Base-by-base conservation (phyloP, 1,139 yeast genomes). In the Yueomyces sp. region DNA sequence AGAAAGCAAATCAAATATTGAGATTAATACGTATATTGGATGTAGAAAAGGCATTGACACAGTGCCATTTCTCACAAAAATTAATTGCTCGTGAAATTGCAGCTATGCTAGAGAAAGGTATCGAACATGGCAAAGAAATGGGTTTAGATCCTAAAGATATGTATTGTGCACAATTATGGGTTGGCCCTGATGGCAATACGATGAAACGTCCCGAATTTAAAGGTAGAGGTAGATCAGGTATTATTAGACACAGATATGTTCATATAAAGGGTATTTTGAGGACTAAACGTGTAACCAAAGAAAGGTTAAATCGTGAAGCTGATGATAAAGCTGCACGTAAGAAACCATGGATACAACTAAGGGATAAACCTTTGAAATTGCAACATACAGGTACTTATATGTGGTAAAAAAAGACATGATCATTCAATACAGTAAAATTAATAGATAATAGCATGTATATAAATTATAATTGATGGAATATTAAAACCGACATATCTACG, bases 151-250 rank as follows among this genome's bases (percentile, higher is more conserved):
- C 76, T 26, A 74, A 81, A 50, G 72, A 73, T 37, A 63, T 89
- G 43, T 85, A 81, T 56, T 74, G 91, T 47, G 78, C 81, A 42
- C 84, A 84, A 57, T 76, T 87, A 50, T 91, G 97, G 97, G 80
- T 79, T 30, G 96, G 96, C 40, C 78, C 86, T 48, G 97, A 89
- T 61, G 96, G 96, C 12, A 57, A 64, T 42, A 77, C 83, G 78
- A 59, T 61, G 41, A 81, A 76, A 62, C 75, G 93, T 60, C 64
- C 79, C n/a, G 96, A 89, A 53, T 72, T 75, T 57, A 87, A 86
- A 67, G 96, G 93, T 49, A 79, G 97, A 68, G 96, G 96, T 50
- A 76, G 96, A 63, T 70, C 75, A 36, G 97, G 97, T 58, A 65
- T 83, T 42, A 74, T 84, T 42, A 73, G 72, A 37, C 94, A 85